phyloP scores from a whole-genome alignment of 1,139 yeast genomes.

The Blastobotrys buckinghamii region DNA sequence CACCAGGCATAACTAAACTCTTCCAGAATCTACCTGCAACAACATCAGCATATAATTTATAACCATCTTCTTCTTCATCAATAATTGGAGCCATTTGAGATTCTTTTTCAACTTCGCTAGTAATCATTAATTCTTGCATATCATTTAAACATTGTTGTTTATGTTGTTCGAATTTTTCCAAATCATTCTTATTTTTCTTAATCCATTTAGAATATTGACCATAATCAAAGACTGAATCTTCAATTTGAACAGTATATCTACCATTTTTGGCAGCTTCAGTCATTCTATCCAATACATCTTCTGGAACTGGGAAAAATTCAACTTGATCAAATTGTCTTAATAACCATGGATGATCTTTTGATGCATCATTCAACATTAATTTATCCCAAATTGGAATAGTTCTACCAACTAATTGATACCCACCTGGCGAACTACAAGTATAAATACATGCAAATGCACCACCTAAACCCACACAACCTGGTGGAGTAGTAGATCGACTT shows the following conservation, averaged over 20 bases:
- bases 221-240: slow-evolving; percentile 78
- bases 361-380: slow-evolving; percentile 55
- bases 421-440: slow-evolving; percentile 98
- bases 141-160: slow-evolving; percentile 74
- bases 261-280: slow-evolving; percentile 80
- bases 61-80: slow-evolving; percentile 42
- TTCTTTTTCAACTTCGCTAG: not conserved
- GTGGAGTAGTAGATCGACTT: slow-evolving; percentile 90
- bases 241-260: slow-evolving; percentile 64
- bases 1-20: slow-evolving; percentile 77
- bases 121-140: slow-evolving; percentile 12
- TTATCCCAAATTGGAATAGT: slow-evolving; percentile 98
- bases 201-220: slow-evolving; percentile 74
- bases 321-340: slow-evolving; percentile 88
- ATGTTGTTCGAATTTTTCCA: slow-evolving; percentile 57
- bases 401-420: slow-evolving; percentile 93
- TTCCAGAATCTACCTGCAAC: slow-evolving; percentile 96
- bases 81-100: not conserved
- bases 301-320: slow-evolving; percentile 87
- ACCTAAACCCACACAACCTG: slow-evolving; percentile 96
- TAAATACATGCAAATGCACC: slow-evolving; percentile 98
- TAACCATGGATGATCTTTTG: slow-evolving; percentile 71
- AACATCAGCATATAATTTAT: slow-evolving; percentile 82
- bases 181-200: slow-evolving; percentile 62
- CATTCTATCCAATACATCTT: slow-evolving; percentile 66